Base-by-base conservation (phyloP, 2,329 filamentous ascomycete genomes). In the Epichloe sylvatica region DNA sequence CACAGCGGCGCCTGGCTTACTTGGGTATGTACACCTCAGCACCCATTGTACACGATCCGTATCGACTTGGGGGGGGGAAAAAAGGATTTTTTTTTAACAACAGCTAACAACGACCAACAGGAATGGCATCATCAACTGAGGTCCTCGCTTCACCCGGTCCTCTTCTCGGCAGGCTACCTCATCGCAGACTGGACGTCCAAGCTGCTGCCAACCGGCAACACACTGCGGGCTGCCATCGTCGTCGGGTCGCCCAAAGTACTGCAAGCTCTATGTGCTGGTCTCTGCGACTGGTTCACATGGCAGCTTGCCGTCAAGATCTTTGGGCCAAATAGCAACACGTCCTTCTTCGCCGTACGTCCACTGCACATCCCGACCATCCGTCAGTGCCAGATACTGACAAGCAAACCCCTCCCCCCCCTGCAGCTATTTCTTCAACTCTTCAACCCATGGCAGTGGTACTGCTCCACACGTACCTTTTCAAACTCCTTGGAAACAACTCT, bases 401-500 rank as follows among this genome's bases (percentile, higher is more conserved):
- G 15, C 6, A n/a, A 38, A 5, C 19, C 19, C 23, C 4, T 7
- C 23, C 6, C 23, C 43, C 17, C 9, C 34, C 19, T 5, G 33
- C 11, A 68, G 66, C 60, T 69, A 15, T 61, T 67, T 49, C 61
- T 68, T 34, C 62, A 67, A 37, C 57, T 67, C 25, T 59, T 63
- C 50, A 68, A 58, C 49, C 64, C 92, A 6, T 98, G 92, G 89
- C 88, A 96, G 64, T 97, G 87, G 86, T 97, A 92, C 67, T 92
- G 84, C 67, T 92, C 89, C 1, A 91, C 89, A 0, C 78, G 92
- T 44, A 95, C 92, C 1, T 84, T 98, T 61, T 96, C 91, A 49
- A 98, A 98, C 68, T 92, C 83, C 47, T 71, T 97, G 4, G 92
- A 98, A 71, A 88, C 84, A n/a, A 86, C 85, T 0, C 69, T 98